phyloP scores from a whole-genome alignment of 257 asterid species.

The Gentiana dahurica region DNA sequence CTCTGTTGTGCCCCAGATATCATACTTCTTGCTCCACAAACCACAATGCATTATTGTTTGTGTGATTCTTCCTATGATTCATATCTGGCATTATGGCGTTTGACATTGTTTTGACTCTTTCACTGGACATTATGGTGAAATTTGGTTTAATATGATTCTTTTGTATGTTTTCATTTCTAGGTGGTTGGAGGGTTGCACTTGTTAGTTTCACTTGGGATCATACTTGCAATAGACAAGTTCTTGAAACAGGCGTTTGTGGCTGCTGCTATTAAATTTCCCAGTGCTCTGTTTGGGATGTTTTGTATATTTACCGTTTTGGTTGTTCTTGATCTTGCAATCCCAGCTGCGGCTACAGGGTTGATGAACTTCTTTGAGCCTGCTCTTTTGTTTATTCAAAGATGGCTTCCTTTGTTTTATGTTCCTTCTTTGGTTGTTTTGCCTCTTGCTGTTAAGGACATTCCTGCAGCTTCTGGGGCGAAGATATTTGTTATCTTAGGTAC shows the following conservation, averaged over 20 bases:
- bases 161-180: constrained; percentile 13
- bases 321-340: constrained; percentile 63
- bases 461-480: constrained; percentile 87
- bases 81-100: no score
- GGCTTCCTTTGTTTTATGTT: constrained; percentile 97
- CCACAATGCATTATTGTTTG: no score
- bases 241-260: constrained; percentile 69
- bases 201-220: constrained; percentile 70
- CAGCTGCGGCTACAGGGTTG: constrained; percentile 61
- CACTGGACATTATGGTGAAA: background rate
- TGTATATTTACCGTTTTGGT: constrained; percentile 68
- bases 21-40: no score
- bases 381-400: constrained; percentile 78
- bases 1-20: no score
- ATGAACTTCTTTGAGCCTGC: constrained; percentile 96
- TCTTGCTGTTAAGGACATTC: constrained; percentile 77
- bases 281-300: constrained; percentile 94
- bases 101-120: no score
- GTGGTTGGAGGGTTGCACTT: constrained; percentile 65
- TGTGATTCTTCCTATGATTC: no score
- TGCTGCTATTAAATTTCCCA: constrained; percentile 93
- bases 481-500: constrained; percentile 66
- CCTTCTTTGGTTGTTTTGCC: constrained; percentile 94
- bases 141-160: constrained; percentile 4
- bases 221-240: constrained; percentile 66